Conservation (phyloP, 208 protist genomes). For the Leishmania turanica region DNA sequence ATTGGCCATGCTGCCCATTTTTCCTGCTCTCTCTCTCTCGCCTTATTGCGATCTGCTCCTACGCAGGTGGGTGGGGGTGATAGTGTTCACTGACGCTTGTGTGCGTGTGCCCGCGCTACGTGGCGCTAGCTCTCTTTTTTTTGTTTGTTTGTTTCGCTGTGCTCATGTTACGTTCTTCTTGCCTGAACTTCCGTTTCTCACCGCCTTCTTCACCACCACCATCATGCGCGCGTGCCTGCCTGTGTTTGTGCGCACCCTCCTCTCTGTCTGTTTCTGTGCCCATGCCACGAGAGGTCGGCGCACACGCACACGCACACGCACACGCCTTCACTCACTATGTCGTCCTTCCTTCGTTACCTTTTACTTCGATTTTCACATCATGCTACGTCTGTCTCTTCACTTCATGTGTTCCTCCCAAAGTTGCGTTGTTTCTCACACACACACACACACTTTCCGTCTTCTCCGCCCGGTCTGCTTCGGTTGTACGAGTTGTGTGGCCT, state of each 20-base stretch:
- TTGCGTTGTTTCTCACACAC: background rate
- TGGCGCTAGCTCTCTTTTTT: background rate
- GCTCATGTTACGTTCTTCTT: background rate
- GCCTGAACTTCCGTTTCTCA: background rate
- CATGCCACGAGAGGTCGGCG: background rate
- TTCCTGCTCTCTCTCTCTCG: background rate
- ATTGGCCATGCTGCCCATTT: background rate
- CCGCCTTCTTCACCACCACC: background rate
- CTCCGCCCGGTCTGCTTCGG: background rate
- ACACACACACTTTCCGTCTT: background rate
- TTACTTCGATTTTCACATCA: background rate
- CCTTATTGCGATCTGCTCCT: background rate
- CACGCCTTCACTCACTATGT: background rate
- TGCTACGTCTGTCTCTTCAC: background rate
- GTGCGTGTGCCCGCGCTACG: background rate
- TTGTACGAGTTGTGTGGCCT: background rate
- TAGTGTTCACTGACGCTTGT: background rate
- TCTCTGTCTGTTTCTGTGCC: background rate
- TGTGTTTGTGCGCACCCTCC: background rate
- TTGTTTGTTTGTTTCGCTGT: background rate
- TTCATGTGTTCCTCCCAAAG: background rate
- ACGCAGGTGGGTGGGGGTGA: background rate
- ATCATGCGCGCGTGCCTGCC: background rate
- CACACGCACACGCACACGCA: background rate
- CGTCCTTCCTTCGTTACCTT: background rate